Evolutionary conservation across 2,329 filamentous ascomycete species (phyloP).

Genomic region (Chrysoporthe austroafricana): DNA sequence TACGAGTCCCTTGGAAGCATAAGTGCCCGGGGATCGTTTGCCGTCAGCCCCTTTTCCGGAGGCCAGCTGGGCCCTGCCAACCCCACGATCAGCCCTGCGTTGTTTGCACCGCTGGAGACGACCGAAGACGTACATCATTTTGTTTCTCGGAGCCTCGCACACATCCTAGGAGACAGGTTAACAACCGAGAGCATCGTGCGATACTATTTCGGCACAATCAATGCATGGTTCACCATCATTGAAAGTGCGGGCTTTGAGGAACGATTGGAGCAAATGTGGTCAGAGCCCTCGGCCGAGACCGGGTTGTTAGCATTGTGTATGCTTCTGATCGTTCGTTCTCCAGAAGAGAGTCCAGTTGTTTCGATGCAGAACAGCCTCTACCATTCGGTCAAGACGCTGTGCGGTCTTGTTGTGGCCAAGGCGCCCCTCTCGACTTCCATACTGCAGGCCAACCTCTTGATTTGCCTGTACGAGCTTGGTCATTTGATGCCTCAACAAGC

Average conservation of each 20-base stretch:
- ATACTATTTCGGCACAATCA: slow-evolving; percentile 35
- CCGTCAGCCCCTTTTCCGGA: slow-evolving; percentile 30
- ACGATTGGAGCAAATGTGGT: slow-evolving; percentile 34
- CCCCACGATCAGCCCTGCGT: slow-evolving; percentile 30
- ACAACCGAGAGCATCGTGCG: slow-evolving; percentile 32
- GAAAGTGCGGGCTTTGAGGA: slow-evolving; percentile 33
- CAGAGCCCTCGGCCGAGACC: slow-evolving; percentile 35
- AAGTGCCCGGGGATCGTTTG: slow-evolving; percentile 22
- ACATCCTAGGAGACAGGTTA: slow-evolving; percentile 33
- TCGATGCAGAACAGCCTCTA: slow-evolving; percentile 35
- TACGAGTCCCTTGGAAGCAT: slow-evolving; percentile 18
- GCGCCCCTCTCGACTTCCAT: slow-evolving; percentile 32
- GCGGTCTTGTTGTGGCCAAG: slow-evolving; percentile 35
- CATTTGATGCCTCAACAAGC: slow-evolving; percentile 38
- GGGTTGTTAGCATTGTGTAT: slow-evolving; percentile 36
- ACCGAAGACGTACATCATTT: slow-evolving; percentile 35
- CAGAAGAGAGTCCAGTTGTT: slow-evolving; percentile 28
- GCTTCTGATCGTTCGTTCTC: slow-evolving; percentile 34
- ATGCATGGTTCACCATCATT: slow-evolving; percentile 38
- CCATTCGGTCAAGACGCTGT: slow-evolving; percentile 34
- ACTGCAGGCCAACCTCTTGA: slow-evolving; percentile 36
- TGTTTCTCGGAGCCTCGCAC: slow-evolving; percentile 34
- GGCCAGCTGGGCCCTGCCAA: slow-evolving; percentile 27
- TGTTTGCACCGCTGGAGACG: slow-evolving; percentile 34
- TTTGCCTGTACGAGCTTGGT: slow-evolving; percentile 37